Base-by-base conservation (phyloP, 2,329 filamentous ascomycete species). In the Sporothrix variecibatus region DNA sequence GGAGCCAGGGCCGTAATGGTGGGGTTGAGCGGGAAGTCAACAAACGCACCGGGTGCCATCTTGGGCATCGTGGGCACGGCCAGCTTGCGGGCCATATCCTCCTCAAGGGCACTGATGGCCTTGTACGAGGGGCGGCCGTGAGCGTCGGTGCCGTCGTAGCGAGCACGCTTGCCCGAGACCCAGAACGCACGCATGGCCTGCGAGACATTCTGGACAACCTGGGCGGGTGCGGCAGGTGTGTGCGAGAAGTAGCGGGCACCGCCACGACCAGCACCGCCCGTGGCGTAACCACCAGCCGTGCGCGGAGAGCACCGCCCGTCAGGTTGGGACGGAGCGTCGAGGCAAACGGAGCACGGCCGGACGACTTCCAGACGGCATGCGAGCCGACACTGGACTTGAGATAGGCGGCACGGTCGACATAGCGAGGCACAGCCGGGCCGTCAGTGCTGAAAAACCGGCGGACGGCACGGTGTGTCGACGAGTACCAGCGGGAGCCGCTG, bases 181-280 rank as follows among this genome's bases (percentile, higher is more conserved):
- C 94, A 92, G 83, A 99, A 98, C 15, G 94, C 95, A 72, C 96
- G 91, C 79, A 98, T 91, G 5, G 94, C 96, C 78, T 94, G 91
- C 15, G 94, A 97, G n/a, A 98, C 95, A 82, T 97, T 97, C 82
- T 96, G 93, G 71, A 98, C 89, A 65, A 98, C 94, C 81, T 98
- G 94, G 0, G 95, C 94, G 53, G 94, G 94, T 8, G 92, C 90
- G 11, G 93, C 92, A 1, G 95, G 94, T 0, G 91, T 89, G 83
- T 98, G 95, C 0, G 94, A 97, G 84, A 98, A 98, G 85, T 95
- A 95, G 77, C 95, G 89, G 31, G 91, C 90, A 62, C 92, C 93
- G 77, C 93, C 90, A 69, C 90, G 89, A 46, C 93, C 93, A 73
- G 87, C 84, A 40, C 93, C 93, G 73, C 88, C 84, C 53, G 93